These are phyloP conservation scores for Chaetomium sp. DNA, from an alignment of 2,329 filamentous ascomycete genomes.

Conservation along the genomic window DNA sequence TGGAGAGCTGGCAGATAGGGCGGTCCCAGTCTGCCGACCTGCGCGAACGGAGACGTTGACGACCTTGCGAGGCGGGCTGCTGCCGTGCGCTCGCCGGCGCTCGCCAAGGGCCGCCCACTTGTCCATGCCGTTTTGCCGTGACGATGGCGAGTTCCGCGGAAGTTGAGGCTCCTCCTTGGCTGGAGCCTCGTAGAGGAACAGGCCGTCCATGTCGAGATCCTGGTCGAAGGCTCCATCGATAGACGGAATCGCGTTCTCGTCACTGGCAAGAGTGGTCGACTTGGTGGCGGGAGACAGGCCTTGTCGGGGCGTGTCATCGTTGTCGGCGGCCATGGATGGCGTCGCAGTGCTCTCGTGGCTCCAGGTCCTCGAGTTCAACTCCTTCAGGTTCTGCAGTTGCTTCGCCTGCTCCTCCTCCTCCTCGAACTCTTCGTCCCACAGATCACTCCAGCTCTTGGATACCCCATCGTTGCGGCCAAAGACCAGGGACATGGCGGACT, in stretches of 20 bases:
- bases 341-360: conserved; percentile 69
- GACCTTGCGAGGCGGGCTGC: conserved; percentile 51
- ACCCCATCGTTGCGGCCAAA: conserved; percentile 79
- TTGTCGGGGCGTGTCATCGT: conserved; percentile 49
- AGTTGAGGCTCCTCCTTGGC: conserved; percentile 39
- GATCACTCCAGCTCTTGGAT: conserved; percentile 98
- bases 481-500: conserved; percentile 72
- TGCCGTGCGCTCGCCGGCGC: conserved; percentile 69
- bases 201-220: conserved; percentile 67
- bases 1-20: conserved; percentile 37
- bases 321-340: conserved; percentile 39
- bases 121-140: conserved; percentile 67
- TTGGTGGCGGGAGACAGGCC: conserved; percentile 48
- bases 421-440: conserved; percentile 91
- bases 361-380: conserved; percentile 75
- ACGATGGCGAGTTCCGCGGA: conserved; percentile 62
- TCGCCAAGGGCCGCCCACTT: conserved; percentile 91
- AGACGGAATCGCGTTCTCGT: conserved; percentile 43
- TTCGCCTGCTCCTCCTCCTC: conserved; percentile 67
- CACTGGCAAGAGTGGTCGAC: conserved; percentile 42
- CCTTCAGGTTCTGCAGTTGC: conserved; percentile 61
- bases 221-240: conserved; percentile 51
- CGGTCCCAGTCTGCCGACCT: conserved; percentile 47
- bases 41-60: conserved; percentile 48
- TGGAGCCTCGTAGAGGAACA: conserved; percentile 71